These are phyloP conservation scores for Rehmannia glutinosa DNA, from an alignment of 257 asterid genomes.

Conservation along the genomic window DNA sequence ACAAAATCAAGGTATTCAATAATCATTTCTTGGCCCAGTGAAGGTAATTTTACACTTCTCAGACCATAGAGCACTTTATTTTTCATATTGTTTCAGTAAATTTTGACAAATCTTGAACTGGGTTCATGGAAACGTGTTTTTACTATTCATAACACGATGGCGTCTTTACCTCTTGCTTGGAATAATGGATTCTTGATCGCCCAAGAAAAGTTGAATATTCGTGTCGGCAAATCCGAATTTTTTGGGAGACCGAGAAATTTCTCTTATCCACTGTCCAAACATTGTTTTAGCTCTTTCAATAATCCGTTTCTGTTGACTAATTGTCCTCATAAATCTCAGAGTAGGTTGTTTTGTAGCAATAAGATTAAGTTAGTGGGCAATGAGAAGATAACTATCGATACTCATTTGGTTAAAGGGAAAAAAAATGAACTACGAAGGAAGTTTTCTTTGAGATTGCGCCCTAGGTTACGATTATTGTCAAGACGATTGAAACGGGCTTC, in stretches of 20 bases:
- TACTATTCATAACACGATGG: conserved; percentile 41
- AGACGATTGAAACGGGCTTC: conserved; percentile 52
- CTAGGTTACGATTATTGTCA: conserved; percentile 50
- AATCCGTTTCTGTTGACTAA: conserved; percentile 38
- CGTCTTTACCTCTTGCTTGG: conserved; percentile 67
- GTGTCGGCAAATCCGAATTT: conserved; percentile 30
- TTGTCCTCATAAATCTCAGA: conserved; percentile 26
- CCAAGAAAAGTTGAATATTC: conserved; percentile 36
- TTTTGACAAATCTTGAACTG: conserved; percentile 18
- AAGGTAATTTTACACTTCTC: conserved; percentile 20
- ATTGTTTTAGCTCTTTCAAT: conserved; percentile 28
- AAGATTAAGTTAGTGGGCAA: conserved; percentile 38
- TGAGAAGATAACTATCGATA: conserved; percentile 38
- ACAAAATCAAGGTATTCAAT: background rate
- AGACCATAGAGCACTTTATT: too few species aligned
- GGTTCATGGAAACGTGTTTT: conserved; percentile 33
- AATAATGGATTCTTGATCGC: conserved; percentile 39
- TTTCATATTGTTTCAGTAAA: conserved; percentile 4
- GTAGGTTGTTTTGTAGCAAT: conserved; percentile 38
- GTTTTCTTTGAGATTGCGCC: conserved; percentile 60
- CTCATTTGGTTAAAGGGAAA: conserved; percentile 39
- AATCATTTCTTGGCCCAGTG: conserved; percentile 4
- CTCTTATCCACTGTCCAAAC: conserved; percentile 31
- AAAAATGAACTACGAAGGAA: conserved; percentile 38
- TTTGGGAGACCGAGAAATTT: conserved; percentile 19